A percentile compares a stretch with the other conserved stretches of the same genome.
phyloP scores from a whole-genome alignment of 352 stramenopile species.

The Phytophthora nicotianae region DNA sequence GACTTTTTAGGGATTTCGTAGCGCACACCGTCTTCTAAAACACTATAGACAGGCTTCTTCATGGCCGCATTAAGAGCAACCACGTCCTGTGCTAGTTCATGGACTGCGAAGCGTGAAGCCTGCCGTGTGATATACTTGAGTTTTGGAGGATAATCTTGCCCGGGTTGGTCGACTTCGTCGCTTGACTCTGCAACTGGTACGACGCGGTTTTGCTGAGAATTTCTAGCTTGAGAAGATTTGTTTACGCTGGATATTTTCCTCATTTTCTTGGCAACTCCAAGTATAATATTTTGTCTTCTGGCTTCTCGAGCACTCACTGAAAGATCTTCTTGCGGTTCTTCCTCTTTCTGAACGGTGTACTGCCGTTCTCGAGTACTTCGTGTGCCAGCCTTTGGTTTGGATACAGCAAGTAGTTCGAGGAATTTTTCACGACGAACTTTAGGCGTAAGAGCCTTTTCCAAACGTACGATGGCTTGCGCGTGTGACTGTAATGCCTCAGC shows the following conservation, averaged over 20 bases:
- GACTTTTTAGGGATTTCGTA: constrained; percentile 58
- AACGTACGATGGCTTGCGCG: constrained; percentile 55
- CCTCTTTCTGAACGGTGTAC: constrained; percentile 16
- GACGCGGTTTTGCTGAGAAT: constrained; percentile 11
- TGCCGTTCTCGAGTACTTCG: constrained; percentile 13
- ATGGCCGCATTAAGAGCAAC: constrained; percentile 29
- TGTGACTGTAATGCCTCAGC: constrained; percentile 62
- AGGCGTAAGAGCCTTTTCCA: constrained; percentile 53
- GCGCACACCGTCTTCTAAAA: constrained; percentile 58
- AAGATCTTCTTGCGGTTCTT: constrained; percentile 8
- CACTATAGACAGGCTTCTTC: constrained; percentile 31
- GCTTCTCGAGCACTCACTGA: constrained; percentile 13
- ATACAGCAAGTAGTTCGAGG: constrained; percentile 35
- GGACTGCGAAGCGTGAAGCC: constrained; percentile 43
- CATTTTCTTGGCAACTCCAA: constrained; percentile 25
- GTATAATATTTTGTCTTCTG: constrained; percentile 26
- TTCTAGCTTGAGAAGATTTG: constrained; percentile 11
- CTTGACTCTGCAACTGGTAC: constrained; percentile 17
- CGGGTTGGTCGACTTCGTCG: constrained; percentile 1
- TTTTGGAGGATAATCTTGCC: constrained; percentile 10
- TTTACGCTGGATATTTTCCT: constrained; percentile 18
- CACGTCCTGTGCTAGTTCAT: constrained; percentile 50
- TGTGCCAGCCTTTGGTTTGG: constrained; percentile 23
- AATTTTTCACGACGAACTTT: constrained; percentile 46
- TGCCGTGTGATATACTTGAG: background rate